Base-by-base conservation (phyloP, 75 land plant genomes). In the Azolla pinnata region DNA sequence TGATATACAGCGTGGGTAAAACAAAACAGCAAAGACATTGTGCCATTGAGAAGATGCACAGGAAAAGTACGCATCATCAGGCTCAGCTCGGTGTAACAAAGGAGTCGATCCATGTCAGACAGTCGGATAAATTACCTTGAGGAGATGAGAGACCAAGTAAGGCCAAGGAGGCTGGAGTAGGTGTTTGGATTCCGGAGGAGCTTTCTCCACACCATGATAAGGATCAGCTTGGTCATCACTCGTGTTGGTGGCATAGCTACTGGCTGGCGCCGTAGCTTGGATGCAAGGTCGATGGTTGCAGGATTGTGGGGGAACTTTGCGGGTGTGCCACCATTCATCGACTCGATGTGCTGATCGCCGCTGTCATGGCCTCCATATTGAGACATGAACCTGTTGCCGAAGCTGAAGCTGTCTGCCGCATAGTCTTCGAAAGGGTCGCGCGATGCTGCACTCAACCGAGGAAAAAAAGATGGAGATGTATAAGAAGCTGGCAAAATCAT, bases 181-280 rank as follows among this genome's bases (percentile, higher is more conserved):
- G 98, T 93, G 56, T 93, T 93, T 4, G 98, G 98, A 46, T 93
- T 93, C 44, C 98, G 60, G 18, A 93, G 78, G 12, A 93, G 90
- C 62, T 92, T 92, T 28, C 97, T 60, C 86, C 96, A 88, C 1
- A 90, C 96, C 97, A 92, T 92, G 69, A 81, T 83, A 29, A 90
- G 75, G 23, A 92, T 92, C 31, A 92, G 79, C 74, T 81, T 73
- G 9, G 96, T 89, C 90, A 92, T 88, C 10, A 92, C 96, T 31
- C 82, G 80, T 1, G 96, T 67, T 1, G 98, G 98, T 1, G 98
- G 98, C 96, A 93, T 88, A 21, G 76, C 46, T 5, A 68, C 59
- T 20, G 67, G 61, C 48, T 71, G 78, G 16, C 33, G 62, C 16
- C 45, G 31, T 4, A 44, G 20, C 63, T 85, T 92, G 12, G 95